Conservation (phyloP, 768 basidiomycete genomes). For the Pleurotus djamor region DNA sequence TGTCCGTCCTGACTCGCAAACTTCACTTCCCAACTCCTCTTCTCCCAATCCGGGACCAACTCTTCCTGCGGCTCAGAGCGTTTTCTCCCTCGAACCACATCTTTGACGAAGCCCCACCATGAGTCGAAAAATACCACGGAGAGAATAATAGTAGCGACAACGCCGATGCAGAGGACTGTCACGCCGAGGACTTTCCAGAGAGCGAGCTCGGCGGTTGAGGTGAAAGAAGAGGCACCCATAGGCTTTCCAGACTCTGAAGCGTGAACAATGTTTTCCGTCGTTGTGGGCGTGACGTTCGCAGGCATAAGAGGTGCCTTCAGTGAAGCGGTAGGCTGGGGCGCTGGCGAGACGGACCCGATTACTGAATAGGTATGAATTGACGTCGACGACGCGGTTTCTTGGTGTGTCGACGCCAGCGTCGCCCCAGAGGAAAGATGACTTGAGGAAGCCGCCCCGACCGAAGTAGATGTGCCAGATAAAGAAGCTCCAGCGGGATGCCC, state of each 20-base stretch:
- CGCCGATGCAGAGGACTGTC: slow-evolving; percentile 58
- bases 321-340: neutral
- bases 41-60: slow-evolving; percentile 64
- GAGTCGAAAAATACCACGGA: slow-evolving; percentile 69
- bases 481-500: neutral
- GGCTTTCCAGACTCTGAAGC: neutral
- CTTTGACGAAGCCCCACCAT: slow-evolving; percentile 61
- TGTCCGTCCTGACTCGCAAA: slow-evolving; percentile 44
- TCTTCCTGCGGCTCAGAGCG: slow-evolving; percentile 38
- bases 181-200: slow-evolving; percentile 75
- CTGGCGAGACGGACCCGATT: neutral
- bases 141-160: slow-evolving; percentile 53
- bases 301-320: slow-evolving; percentile 6
- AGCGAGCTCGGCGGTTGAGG: slow-evolving; percentile 40
- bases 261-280: neutral
- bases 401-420: neutral
- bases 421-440: slow-evolving; percentile 3
- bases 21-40: slow-evolving; percentile 56
- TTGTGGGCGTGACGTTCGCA: neutral
- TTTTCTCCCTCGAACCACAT: slow-evolving; percentile 40
- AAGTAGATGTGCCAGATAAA: neutral
- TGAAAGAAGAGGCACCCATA: slow-evolving; percentile 12
- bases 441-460: neutral
- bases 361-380: slow-evolving; percentile 4
- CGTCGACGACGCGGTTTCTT: slow-evolving; percentile 9